Evolutionary conservation across 192 early-diverging fungal genomes (phyloP), one percentile per base, ranked within the genome.

Genomic region (Backusella circina): DNA sequence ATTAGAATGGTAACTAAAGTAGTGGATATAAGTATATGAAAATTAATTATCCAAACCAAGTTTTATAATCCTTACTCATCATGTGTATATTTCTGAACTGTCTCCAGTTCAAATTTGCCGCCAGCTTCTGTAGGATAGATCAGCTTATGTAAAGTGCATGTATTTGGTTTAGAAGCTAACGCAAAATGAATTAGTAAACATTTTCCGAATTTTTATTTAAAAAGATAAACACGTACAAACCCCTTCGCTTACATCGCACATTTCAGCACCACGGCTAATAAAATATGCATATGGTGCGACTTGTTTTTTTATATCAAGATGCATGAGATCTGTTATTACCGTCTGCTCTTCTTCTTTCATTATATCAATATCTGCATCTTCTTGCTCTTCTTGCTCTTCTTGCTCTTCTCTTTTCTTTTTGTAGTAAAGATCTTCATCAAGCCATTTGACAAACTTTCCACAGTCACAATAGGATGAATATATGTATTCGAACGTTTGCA

Each of bases 391-490:
- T 31, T 65, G 28, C 16, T 32, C 16, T 38, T 67, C 35, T 38
- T 70, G 15, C 16, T 70, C 28, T 39, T 28, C 37, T 16, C 26
- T 36, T 61, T 61, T 61, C 23, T 61, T 61, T 61, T 30, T 61
- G 23, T 61, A 61, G 21, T 47, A 30, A 8, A 51, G n/a, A n/a
- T 70, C 44, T 23, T 70, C 83, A 72, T 96, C 94, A 8, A 94
- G 76, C 69, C 84, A 88, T 67, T 90, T 83, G 23, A 98, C 89
- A 71, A 98, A 93, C 84, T 95, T 95, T 67, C 89, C 94, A 77
- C 94, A 98, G 81, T 98, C 96, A 85, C 97, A 98, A 82, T 97
- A 98, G 51, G 91, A 96, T 10, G 95, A 95, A 80, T 95, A 98
- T 41, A 95, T 88, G 47, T 87, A 83, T 67, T 84, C 86, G 69